Percentiles rank a stretch among this genome's conserved stretches.
Evolutionary conservation across 2,329 filamentous ascomycete species (phyloP).

Genomic region (Orbilia brochopaga): DNA sequence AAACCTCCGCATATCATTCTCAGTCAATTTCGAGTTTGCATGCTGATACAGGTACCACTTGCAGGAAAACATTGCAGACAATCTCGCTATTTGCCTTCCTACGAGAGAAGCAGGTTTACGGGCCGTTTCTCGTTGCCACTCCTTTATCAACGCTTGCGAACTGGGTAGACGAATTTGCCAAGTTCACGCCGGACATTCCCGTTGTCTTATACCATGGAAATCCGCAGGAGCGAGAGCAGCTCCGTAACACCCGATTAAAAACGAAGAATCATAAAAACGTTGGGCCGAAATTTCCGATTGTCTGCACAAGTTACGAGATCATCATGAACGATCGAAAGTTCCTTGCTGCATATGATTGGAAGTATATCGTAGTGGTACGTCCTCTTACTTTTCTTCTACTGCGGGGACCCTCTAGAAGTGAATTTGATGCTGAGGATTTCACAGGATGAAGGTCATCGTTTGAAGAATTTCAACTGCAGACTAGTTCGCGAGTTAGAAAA

Average conservation of each 20-base stretch:
- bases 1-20: neutral
- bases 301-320: constrained; percentile 96
- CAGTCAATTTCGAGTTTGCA: constrained; percentile 24
- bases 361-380: constrained; percentile 90
- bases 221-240: constrained; percentile 74
- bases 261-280: constrained; percentile 73
- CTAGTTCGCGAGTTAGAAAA: constrained; percentile 86
- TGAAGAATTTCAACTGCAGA: constrained; percentile 95
- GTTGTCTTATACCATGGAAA: constrained; percentile 90
- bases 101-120: constrained; percentile 83
- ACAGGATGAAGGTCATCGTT: constrained; percentile 89
- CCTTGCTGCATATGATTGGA: constrained; percentile 85
- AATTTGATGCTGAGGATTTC: neutral
- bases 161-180: constrained; percentile 88
- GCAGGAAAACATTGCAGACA: constrained; percentile 86
- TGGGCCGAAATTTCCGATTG: constrained; percentile 78
- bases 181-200: constrained; percentile 73
- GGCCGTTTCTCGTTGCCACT: constrained; percentile 87
- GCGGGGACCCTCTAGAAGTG: constrained; percentile 52
- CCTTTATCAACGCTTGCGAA: constrained; percentile 91
- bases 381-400: neutral
- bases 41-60: neutral
- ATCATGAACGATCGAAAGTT: constrained; percentile 86
- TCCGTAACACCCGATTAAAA: constrained; percentile 63
- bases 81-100: constrained; percentile 86